Evolutionary conservation across 352 stramenopile species (phyloP), one percentile per base, ranked within the genome.

Genomic region (Elongisporangium undulatum): DNA sequence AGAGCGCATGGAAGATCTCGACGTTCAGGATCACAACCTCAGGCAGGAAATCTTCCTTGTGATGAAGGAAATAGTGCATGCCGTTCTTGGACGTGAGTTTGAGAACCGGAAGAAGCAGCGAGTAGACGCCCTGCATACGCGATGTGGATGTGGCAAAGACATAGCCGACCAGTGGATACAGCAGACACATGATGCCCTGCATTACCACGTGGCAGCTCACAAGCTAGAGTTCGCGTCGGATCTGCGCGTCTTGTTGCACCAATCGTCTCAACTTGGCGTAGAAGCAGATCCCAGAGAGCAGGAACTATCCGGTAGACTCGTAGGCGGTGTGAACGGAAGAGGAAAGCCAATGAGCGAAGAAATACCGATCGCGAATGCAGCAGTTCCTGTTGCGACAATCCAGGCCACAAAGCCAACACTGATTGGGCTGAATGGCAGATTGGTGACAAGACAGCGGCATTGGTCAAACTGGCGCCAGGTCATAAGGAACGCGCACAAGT

Each of bases 1-100:
- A 85, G 1, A 82, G 56, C 10, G 72, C 67, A 45, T 69, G 75
- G 49, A 75, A 79, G 17, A 82, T 67, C 21, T 82, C 65, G 20
- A 80, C 59, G 20, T 76, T 79, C 63, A 80, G 67, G 10, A 78
- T 60, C 12, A 82, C 67, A 6, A 73, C 53, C 34, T 61, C 55
- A 0, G 66, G 70, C 12, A 67, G 58, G 24, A 66, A 50, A 15
- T 75, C 61, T 16, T 57, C 63, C 20, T 74, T 13, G 34, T 68
- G 66, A 0, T 53, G 56, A 34, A 64, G 67, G 13, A 67, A 45
- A 34, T 61, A 63, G 1, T 49, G 49, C 29, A 76, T 68, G 51
- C 51, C 63, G 21, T 66, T 71, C 39, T 74, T 73, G n/a, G 56
- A 22, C 6, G 50, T 16, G 1, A 68, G 45, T 53, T 69, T 76